Base-by-base conservation (phyloP, 2,329 filamentous ascomycete species). In the Cytospora piceicola region DNA sequence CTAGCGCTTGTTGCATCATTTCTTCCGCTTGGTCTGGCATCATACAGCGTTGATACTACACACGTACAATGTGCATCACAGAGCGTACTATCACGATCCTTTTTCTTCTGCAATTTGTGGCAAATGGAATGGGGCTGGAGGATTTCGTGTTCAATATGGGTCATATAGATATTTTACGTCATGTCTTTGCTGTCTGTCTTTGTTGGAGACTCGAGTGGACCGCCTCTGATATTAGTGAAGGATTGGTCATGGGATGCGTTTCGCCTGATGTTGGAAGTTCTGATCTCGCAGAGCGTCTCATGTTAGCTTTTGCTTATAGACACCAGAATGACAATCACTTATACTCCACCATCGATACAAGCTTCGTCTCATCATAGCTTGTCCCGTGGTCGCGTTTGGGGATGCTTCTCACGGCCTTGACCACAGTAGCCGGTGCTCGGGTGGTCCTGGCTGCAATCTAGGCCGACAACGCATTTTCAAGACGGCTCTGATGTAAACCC, bases 321-420 rank as follows among this genome's bases (percentile, higher is more conserved):
- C 52, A 56, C 60, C 52, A 62, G 60, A 62, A 62, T 62, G 60
- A 56, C 36, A 56, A 2, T 11, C 49, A 27, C 22, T 62, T 62
- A 62, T n/a, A 42, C 17, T 17, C 39, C 3, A 29, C 3, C 27
- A 3, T 42, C 15, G 36, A 56, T 55, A 49, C 4, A 30, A 4
- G 42, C 11, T 5, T 22, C 11, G n/a, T 46, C 8, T 15, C 4
- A 15, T 39, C 2, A 39, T 17, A 4, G 36, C 36, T 14, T 17
- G 36, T 2, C 17, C 36, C 12, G 12, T 34, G 32, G 27, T 3
- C 5, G 27, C 27, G 3, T 29, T 3, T 29, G 27, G 27, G 27
- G 27, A 3, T 29, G 27, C 27, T 29, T 5, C 3, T 29, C 27
- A 5, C 32, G n/a, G n/a, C n/a, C n/a, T n/a, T n/a, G n/a, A n/a